Evolutionary conservation across 768 basidiomycete genomes (phyloP).

Genomic region (Daedaleopsis nitida): DNA sequence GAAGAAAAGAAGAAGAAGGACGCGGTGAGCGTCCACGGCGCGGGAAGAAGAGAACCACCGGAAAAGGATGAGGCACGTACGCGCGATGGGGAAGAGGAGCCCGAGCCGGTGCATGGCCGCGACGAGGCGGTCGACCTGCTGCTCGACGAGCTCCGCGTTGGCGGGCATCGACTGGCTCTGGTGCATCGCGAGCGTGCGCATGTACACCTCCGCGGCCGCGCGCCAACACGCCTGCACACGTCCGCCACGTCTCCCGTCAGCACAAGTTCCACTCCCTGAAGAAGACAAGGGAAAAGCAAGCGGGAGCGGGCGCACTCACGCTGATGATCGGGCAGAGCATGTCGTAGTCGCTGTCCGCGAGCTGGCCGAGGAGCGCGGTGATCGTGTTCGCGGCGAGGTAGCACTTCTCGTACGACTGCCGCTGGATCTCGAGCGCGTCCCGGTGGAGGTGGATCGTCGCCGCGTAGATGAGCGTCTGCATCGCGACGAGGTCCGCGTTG

Average conservation of each 20-base stretch:
- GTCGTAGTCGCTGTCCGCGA: conserved; percentile 52
- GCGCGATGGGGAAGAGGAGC: conserved; percentile 39
- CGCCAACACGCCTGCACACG: conserved; percentile 41
- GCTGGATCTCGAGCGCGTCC: conserved; percentile 36
- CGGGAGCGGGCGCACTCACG: conserved; percentile 37
- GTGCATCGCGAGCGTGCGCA: conserved; percentile 34
- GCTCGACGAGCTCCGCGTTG: conserved; percentile 30
- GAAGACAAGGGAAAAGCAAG: neutral
- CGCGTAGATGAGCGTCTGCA: conserved; percentile 53
- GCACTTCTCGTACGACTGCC: conserved; percentile 38
- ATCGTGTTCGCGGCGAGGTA: conserved; percentile 47
- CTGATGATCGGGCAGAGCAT: conserved; percentile 56
- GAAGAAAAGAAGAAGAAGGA: too few relatives aligned
- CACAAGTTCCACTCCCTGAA: neutral
- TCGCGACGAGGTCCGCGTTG: conserved; percentile 44
- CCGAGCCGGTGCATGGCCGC: conserved; percentile 38
- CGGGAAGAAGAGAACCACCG: too few relatives aligned
- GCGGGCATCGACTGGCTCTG: conserved; percentile 18
- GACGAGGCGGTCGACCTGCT: conserved; percentile 37
- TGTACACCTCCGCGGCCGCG: conserved; percentile 40
- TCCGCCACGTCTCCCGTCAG: neutral
- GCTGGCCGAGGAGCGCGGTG: conserved; percentile 46
- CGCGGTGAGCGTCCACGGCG: too few relatives aligned
- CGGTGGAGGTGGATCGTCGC: conserved; percentile 54
- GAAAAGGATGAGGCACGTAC: conserved; percentile 23